A percentile compares a stretch with the other conserved stretches of the same genome.
Evolutionary conservation across 2,329 filamentous ascomycete species (phyloP).

Genomic region (Kalaharituber pfeilii): DNA sequence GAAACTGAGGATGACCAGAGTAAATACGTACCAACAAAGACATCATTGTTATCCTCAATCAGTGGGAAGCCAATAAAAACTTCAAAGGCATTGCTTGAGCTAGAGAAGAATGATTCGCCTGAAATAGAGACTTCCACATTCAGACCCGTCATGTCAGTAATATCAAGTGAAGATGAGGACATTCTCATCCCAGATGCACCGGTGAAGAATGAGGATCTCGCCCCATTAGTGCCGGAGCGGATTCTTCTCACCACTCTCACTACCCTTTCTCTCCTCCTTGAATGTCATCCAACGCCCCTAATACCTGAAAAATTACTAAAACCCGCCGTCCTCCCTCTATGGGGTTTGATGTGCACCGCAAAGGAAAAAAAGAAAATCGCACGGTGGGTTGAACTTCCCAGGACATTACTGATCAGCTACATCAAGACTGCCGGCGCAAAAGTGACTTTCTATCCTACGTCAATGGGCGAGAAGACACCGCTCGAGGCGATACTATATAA

Average conservation of each 20-base stretch:
- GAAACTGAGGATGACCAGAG: too few relatives aligned
- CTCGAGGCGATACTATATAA: constrained; percentile 14
- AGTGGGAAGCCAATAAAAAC: neutral
- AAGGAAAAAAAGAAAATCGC: constrained; percentile 3
- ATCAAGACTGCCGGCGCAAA: neutral
- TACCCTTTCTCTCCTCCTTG: constrained; percentile 10
- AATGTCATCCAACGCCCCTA: constrained; percentile 15
- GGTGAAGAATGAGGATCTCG: neutral
- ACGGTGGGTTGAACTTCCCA: neutral
- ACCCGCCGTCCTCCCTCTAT: constrained; percentile 15
- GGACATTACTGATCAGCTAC: neutral
- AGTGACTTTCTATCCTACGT: neutral
- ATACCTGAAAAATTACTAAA: constrained; percentile 12
- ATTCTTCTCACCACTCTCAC: constrained; percentile 9
- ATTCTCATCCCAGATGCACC: neutral
- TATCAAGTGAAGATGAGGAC: neutral
- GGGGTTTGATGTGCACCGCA: constrained; percentile 13
- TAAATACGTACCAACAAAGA: too few relatives aligned
- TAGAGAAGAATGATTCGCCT: constrained; percentile 7
- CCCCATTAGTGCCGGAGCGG: constrained; percentile 10
- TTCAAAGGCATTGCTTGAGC: constrained; percentile 11
- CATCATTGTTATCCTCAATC: too few relatives aligned
- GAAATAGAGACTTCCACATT: neutral
- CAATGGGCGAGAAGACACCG: neutral
- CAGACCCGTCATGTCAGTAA: constrained; percentile 2